Conservation (phyloP, 75 land plant species). For the Cryptomeria japonica region DNA sequence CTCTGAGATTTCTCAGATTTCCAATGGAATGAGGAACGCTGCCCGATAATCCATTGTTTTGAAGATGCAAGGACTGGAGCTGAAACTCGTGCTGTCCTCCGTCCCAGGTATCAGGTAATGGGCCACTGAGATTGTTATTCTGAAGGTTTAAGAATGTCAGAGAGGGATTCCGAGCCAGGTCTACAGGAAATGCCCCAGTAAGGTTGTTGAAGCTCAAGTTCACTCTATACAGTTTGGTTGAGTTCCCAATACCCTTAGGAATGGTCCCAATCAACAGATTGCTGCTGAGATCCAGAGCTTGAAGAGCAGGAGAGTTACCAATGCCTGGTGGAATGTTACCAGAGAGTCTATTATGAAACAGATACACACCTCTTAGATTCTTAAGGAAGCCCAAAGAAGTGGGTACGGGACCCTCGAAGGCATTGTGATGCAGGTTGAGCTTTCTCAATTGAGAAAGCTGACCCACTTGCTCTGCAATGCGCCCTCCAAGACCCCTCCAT, state of each 20-base stretch:
- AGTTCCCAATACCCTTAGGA: slow-evolving; percentile 39
- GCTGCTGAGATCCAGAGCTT: slow-evolving; percentile 67
- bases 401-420: slow-evolving; percentile 64
- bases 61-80: slow-evolving; percentile 37
- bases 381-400: slow-evolving; percentile 59
- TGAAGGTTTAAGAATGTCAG: slow-evolving; percentile 50
- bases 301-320: slow-evolving; percentile 48
- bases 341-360: slow-evolving; percentile 75
- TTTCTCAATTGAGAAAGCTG: slow-evolving; percentile 73
- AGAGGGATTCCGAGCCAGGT: slow-evolving; percentile 33
- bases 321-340: slow-evolving; percentile 66
- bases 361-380: slow-evolving; percentile 66
- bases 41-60: slow-evolving; percentile 41
- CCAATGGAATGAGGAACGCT: slow-evolving; percentile 36
- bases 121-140: slow-evolving; percentile 55
- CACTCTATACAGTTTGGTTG: slow-evolving; percentile 62
- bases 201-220: slow-evolving; percentile 72
- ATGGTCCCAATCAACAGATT: slow-evolving; percentile 55
- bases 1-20: slow-evolving; percentile 26
- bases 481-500: slow-evolving; percentile 71
- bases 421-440: slow-evolving; percentile 86
- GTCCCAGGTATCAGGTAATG: slow-evolving; percentile 55
- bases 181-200: slow-evolving; percentile 38
- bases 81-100: slow-evolving; percentile 18
- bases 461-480: slow-evolving; percentile 63